Conservation (phyloP, 140 eudicot species). For the Bidens hawaiensis region DNA sequence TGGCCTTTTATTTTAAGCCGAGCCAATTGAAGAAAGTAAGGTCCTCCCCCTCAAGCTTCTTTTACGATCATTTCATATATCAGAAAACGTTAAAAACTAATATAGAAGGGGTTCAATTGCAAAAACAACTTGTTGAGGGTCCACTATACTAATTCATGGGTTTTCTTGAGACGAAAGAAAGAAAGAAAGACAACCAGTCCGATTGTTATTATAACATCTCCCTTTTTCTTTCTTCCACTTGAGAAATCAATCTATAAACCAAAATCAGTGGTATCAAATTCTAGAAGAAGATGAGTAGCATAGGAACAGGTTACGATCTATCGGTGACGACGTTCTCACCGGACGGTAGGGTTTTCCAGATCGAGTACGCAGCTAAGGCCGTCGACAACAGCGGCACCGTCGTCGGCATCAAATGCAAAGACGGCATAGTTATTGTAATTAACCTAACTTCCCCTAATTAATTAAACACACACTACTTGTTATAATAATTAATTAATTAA, state of each 20-base stretch:
- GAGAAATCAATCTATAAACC: not conserved
- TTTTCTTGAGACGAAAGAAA: conserved; percentile 39
- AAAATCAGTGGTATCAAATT: conserved; percentile 11
- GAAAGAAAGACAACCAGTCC: conserved; percentile 12
- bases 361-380: conserved; percentile 96
- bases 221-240: conserved; percentile 8
- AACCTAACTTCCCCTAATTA: not conserved
- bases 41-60: too few relatives aligned
- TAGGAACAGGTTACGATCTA: conserved; percentile 94
- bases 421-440: conserved; percentile 80
- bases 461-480: too few relatives aligned
- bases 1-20: too few relatives aligned
- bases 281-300: conserved; percentile 68
- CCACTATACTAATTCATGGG: conserved; percentile 13
- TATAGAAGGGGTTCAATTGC: conserved; percentile 3
- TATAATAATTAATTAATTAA: not conserved
- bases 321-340: conserved; percentile 99
- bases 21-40: too few relatives aligned
- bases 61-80: too few relatives aligned
- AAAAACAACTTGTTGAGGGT: conserved; percentile 19
- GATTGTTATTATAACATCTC: conserved; percentile 8
- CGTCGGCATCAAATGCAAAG: conserved; percentile 91
- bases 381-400: conserved; percentile 97
- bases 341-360: conserved; percentile 97
- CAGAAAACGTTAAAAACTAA: too few relatives aligned